These are phyloP conservation scores for Yamadazyma atlantica DNA, from an alignment of 1,139 yeast genomes.

Conservation along the genomic window DNA sequence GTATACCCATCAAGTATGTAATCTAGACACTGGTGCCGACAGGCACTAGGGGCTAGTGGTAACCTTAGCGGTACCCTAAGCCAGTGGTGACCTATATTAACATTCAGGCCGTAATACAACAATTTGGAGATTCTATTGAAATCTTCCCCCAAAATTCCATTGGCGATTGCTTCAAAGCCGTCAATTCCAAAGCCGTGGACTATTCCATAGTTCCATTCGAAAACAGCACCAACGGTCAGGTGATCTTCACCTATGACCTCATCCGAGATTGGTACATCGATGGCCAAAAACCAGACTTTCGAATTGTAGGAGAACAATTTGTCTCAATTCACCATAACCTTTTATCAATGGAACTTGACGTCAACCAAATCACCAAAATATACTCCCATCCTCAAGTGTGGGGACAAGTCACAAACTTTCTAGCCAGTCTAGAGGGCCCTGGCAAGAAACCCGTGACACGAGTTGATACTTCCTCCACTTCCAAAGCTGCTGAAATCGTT, in stretches of 20 bases:
- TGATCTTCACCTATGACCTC: constrained; percentile 78
- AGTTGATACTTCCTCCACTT: constrained; percentile 75
- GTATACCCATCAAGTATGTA: constrained; percentile 79
- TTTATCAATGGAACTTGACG: constrained; percentile 43
- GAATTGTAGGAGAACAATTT: constrained; percentile 72
- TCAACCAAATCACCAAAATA: constrained; percentile 50
- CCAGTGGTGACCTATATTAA: too few species aligned
- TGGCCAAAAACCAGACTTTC: constrained; percentile 29
- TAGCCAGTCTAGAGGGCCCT: constrained; percentile 28
- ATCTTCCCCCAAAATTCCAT: constrained; percentile 51
- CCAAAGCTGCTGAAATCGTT: constrained; percentile 76
- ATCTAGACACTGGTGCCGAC: not conserved
- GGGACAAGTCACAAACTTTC: constrained; percentile 77
- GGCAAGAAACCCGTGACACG: constrained; percentile 34
- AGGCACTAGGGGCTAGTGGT: too few species aligned
- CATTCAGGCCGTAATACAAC: constrained; percentile 70
- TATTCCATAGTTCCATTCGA: constrained; percentile 89
- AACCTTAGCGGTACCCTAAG: too few species aligned
- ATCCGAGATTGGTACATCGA: constrained; percentile 61
- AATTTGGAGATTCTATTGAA: constrained; percentile 51
- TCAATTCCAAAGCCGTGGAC: constrained; percentile 50
- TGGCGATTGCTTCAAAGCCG: constrained; percentile 61
- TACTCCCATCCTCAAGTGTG: constrained; percentile 98
- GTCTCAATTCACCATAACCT: constrained; percentile 83
- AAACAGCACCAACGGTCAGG: constrained; percentile 94